A percentile compares a stretch with the other conserved stretches of the same genome.
These are phyloP conservation scores for Penicillium simplicissimum DNA, from an alignment of 495 filamentous ascomycete species.

Conservation along the genomic window DNA sequence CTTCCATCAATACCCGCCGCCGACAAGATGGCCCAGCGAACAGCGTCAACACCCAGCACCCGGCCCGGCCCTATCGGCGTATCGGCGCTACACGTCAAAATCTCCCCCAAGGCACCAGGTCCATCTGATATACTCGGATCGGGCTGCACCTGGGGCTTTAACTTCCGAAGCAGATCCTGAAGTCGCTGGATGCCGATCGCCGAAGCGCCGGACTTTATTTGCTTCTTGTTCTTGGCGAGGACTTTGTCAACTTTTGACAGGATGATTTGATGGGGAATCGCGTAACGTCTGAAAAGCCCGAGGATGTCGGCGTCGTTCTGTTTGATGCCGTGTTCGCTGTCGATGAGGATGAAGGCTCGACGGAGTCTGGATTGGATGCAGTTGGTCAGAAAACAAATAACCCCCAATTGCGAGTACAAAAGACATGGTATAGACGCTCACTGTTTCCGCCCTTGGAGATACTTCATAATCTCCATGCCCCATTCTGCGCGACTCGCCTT, in stretches of 20 bases:
- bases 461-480: slow-evolving; percentile 86
- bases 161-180: slow-evolving; percentile 27
- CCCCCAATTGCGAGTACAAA: no score
- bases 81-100: slow-evolving; percentile 50
- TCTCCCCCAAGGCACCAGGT: slow-evolving; percentile 51
- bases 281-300: slow-evolving; percentile 57
- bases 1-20: slow-evolving; percentile 51
- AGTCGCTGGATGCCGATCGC: slow-evolving; percentile 31
- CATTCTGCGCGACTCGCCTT: slow-evolving; percentile 71
- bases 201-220: slow-evolving; percentile 34
- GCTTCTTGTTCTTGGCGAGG: slow-evolving; percentile 36
- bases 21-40: slow-evolving; percentile 54
- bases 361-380: slow-evolving; percentile 47
- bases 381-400: background rate
- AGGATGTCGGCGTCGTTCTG: slow-evolving; percentile 67
- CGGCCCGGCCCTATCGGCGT: slow-evolving; percentile 31
- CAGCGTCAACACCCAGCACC: slow-evolving; percentile 44
- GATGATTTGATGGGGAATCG: slow-evolving; percentile 74
- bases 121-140: slow-evolving; percentile 33
- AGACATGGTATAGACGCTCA: slow-evolving; percentile 29
- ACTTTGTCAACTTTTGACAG: slow-evolving; percentile 78
- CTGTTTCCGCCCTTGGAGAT: slow-evolving; percentile 69
- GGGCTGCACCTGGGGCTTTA: slow-evolving; percentile 36
- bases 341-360: slow-evolving; percentile 81
- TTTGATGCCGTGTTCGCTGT: slow-evolving; percentile 81